Evolutionary conservation across 129 eudicot species (phyloP).

Genomic region (Centaurea solstitialis): DNA sequence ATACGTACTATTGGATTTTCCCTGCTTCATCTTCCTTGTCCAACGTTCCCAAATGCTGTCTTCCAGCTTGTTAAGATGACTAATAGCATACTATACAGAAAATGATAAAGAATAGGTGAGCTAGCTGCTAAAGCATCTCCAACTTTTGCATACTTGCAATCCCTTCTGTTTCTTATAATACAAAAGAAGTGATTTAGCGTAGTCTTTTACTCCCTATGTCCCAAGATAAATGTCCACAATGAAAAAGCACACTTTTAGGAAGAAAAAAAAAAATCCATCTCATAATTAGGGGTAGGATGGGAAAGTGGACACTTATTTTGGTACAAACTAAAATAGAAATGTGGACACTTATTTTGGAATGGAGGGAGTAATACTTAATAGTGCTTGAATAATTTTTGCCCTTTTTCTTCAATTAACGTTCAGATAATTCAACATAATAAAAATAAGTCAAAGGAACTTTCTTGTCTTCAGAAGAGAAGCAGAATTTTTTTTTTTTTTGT

Average conservation of each 20-base stretch:
- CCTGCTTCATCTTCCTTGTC: conserved; percentile 58
- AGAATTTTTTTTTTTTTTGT: neutral
- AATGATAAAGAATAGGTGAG: conserved; percentile 16
- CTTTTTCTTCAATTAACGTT: neutral
- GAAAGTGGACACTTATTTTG: neutral
- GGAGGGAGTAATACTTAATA: neutral
- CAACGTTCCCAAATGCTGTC: conserved; percentile 97
- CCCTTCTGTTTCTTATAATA: neutral
- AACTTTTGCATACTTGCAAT: conserved; percentile 8
- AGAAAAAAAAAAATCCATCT: neutral
- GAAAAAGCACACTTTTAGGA: neutral
- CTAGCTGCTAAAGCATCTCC: conserved; percentile 9
- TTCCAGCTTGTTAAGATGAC: conserved; percentile 90
- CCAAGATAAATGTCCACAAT: neutral
- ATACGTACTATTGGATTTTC: conserved; percentile 58
- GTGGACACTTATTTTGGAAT: too few relatives aligned
- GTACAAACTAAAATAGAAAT: too few relatives aligned
- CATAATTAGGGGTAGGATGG: neutral
- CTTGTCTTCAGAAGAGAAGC: neutral
- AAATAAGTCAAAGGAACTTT: neutral
- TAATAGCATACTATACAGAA: conserved; percentile 66
- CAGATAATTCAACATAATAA: neutral
- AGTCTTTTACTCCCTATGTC: neutral
- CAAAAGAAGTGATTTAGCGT: neutral
- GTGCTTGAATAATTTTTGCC: neutral